A percentile compares a stretch with the other conserved stretches of the same genome.
Evolutionary conservation across 2,329 filamentous ascomycete species (phyloP).

Genomic region (Graphilbum fragrans): DNA sequence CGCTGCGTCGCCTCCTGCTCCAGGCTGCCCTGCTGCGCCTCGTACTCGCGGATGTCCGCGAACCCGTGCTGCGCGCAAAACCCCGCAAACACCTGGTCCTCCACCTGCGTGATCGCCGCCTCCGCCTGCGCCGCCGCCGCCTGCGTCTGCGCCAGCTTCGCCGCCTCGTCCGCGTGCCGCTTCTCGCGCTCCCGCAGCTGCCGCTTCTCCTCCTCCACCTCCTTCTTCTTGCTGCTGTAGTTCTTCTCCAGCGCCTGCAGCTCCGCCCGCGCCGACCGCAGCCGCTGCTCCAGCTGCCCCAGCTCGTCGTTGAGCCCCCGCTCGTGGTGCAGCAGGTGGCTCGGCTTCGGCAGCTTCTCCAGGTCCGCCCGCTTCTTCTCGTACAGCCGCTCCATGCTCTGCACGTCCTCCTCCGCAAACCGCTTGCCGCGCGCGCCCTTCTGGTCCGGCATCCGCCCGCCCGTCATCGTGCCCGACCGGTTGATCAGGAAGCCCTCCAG

Average conservation of each 20-base stretch:
- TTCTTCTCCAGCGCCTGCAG: constrained; percentile 70
- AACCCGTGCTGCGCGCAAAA: constrained; percentile 88
- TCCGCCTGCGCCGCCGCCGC: constrained; percentile 39
- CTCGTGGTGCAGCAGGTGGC: constrained; percentile 64
- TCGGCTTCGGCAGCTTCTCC: constrained; percentile 64
- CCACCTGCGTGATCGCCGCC: constrained; percentile 61
- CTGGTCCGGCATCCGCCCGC: constrained; percentile 68
- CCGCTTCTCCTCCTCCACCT: constrained; percentile 59
- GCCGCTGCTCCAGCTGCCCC: constrained; percentile 63
- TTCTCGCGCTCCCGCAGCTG: constrained; percentile 67
- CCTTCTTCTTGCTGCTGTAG: constrained; percentile 69
- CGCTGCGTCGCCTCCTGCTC: constrained; percentile 85
- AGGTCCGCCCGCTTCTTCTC: constrained; percentile 70
- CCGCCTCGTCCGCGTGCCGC: constrained; percentile 62
- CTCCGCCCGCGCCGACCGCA: constrained; percentile 63
- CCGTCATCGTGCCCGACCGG: constrained; percentile 93
- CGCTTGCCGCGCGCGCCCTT: constrained; percentile 60
- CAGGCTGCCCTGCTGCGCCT: constrained; percentile 81
- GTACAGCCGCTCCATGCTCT: constrained; percentile 66
- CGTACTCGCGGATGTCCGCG: constrained; percentile 80
- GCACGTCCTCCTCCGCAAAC: constrained; percentile 83
- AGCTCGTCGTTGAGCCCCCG: constrained; percentile 73
- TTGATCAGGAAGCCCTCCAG: constrained; percentile 94
- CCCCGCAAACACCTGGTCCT: constrained; percentile 73
- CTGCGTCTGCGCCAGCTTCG: constrained; percentile 49